phyloP scores from a whole-genome alignment of 371 early-diverging fungal genomes.

The Syncephalastrum racemosum region DNA sequence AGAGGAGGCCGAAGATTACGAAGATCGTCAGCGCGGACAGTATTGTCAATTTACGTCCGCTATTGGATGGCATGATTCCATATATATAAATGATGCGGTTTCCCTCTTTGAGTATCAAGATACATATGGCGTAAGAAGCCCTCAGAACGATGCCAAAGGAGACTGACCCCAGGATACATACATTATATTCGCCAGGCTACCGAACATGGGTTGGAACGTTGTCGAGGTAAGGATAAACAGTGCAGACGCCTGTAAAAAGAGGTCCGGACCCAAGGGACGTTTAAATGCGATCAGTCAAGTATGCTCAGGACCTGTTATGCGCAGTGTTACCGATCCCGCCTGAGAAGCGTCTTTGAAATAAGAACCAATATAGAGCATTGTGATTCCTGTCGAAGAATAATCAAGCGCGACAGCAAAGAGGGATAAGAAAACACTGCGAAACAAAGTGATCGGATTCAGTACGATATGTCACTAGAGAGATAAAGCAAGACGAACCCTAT shows the following conservation, averaged over 20 bases:
- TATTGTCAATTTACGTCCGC: background rate
- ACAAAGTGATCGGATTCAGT: background rate
- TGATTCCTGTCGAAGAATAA: background rate
- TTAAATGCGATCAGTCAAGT: background rate
- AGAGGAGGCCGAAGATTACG: background rate
- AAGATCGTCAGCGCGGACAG: background rate
- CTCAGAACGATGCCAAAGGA: background rate
- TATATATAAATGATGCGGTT: background rate
- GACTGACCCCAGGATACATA: background rate
- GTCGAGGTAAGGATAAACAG: background rate
- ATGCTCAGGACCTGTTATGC: background rate
- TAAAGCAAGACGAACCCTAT: background rate
- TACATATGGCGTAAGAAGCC: background rate
- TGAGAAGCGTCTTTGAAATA: constrained; percentile 1
- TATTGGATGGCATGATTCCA: background rate
- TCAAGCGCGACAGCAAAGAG: background rate
- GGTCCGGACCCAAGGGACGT: too few relatives aligned
- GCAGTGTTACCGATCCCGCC: background rate
- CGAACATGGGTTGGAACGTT: background rate
- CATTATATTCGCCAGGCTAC: background rate
- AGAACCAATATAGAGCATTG: constrained; percentile 2
- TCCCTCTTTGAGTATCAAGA: too few relatives aligned
- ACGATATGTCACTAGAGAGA: background rate
- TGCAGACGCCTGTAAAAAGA: background rate
- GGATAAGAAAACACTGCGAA: background rate